phyloP scores from a whole-genome alignment of 768 basidiomycete species.

The Hortiboletus campestris region DNA sequence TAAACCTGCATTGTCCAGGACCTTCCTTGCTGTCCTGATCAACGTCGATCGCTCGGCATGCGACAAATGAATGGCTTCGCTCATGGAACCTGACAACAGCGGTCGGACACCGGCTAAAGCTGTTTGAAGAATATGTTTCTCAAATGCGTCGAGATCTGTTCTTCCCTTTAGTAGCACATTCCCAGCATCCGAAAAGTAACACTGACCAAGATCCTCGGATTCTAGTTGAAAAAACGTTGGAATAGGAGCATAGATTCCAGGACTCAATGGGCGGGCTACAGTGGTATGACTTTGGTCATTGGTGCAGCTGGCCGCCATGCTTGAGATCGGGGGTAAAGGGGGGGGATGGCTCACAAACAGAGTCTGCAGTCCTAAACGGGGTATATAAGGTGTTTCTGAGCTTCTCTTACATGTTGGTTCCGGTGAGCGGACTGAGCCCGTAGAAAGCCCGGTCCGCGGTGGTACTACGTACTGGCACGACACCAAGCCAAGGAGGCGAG shows the following conservation, averaged over 20 bases:
- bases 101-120: conserved; percentile 70
- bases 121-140: conserved; percentile 60
- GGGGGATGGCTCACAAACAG: neutral
- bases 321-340: neutral
- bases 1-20: conserved; percentile 66
- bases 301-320: conserved; percentile 40
- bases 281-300: conserved; percentile 10
- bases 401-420: neutral
- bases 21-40: conserved; percentile 64
- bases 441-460: conserved; percentile 5
- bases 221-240: conserved; percentile 78
- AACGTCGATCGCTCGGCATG: conserved; percentile 64
- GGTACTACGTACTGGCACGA: neutral
- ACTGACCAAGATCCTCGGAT: conserved; percentile 80
- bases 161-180: conserved; percentile 4
- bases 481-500: neutral
- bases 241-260: conserved; percentile 85
- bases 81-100: conserved; percentile 79
- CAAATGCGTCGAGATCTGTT: conserved; percentile 63
- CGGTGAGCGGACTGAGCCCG: conserved; percentile 8
- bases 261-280: conserved; percentile 53
- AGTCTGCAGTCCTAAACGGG: neutral
- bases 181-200: neutral
- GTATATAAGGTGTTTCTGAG: conserved; percentile 12
- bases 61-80: conserved; percentile 76